Percentiles rank a stretch among this genome's conserved stretches.
These are phyloP conservation scores for Suhomyces terraborum DNA, from an alignment of 1,139 yeast species.

Conservation along the genomic window DNA sequence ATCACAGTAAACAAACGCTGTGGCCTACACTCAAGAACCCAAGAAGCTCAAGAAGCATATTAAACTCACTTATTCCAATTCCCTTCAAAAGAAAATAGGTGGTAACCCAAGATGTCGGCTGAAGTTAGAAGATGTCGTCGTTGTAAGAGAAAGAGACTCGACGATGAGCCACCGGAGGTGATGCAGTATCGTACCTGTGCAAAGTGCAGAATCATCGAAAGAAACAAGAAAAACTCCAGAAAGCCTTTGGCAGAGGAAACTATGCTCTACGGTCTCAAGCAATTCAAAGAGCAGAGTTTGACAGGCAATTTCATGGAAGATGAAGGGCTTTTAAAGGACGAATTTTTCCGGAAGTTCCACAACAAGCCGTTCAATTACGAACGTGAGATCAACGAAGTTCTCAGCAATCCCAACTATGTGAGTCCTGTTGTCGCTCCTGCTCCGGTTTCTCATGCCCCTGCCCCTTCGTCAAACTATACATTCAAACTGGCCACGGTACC, in stretches of 20 bases:
- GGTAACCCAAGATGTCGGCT: constrained; percentile 10
- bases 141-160: constrained; percentile 59
- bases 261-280: constrained; percentile 51
- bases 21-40: too few species aligned
- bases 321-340: constrained; percentile 28
- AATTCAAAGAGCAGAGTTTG: constrained; percentile 46
- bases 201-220: constrained; percentile 58
- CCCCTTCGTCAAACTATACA: constrained; percentile 14
- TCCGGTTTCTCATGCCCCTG: constrained; percentile 11
- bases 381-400: constrained; percentile 19
- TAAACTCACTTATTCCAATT: too few species aligned
- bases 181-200: constrained; percentile 61
- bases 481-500: constrained; percentile 15
- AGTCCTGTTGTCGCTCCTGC: constrained; percentile 16
- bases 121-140: constrained; percentile 54
- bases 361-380: constrained; percentile 22
- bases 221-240: constrained; percentile 49
- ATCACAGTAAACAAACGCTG: constrained; percentile 1
- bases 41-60: too few species aligned
- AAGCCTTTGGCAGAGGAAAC: constrained; percentile 53
- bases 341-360: constrained; percentile 20
- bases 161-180: constrained; percentile 61
- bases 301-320: constrained; percentile 45
- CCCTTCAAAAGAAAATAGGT: not conserved
- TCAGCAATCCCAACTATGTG: constrained; percentile 19